Conservation (phyloP, 139 green algal genomes). For the Zygnema circumcarinatum region DNA sequence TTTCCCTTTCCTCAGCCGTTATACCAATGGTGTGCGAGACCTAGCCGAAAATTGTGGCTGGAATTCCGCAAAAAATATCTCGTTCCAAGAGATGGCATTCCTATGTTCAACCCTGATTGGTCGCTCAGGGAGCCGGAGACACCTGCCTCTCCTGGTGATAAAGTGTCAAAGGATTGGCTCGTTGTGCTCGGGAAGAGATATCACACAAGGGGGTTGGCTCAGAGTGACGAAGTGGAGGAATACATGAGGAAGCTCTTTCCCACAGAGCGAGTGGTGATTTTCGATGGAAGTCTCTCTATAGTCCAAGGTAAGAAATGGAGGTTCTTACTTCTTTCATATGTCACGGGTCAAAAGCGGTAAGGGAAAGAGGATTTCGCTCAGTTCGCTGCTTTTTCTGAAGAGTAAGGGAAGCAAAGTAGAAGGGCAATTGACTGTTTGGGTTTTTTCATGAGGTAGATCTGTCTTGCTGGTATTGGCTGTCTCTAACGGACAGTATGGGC, state of each 20-base stretch:
- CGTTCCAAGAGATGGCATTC: conserved; percentile 8
- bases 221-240: conserved; percentile 13
- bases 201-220: conserved; percentile 17
- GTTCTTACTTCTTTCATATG: no score
- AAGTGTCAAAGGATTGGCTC: not conserved
- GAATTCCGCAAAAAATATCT: conserved; percentile 19
- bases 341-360: no score
- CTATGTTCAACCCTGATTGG: conserved; percentile 33
- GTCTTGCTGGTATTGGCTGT: no score
- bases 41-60: conserved; percentile 10
- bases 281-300: conserved; percentile 28
- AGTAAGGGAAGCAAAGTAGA: no score
- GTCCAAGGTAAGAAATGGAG: conserved; percentile 9
- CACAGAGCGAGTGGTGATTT: conserved; percentile 15
- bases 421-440: no score
- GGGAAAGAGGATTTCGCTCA: no score
- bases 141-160: not conserved
- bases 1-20: not conserved
- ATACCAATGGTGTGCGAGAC: conserved; percentile 24
- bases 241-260: conserved; percentile 19
- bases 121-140: not conserved
- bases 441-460: no score
- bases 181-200: not conserved
- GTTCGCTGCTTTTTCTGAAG: no score
- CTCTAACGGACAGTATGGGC: no score